phyloP scores from a whole-genome alignment of 768 basidiomycete genomes.

The Pleurotus platypus region DNA sequence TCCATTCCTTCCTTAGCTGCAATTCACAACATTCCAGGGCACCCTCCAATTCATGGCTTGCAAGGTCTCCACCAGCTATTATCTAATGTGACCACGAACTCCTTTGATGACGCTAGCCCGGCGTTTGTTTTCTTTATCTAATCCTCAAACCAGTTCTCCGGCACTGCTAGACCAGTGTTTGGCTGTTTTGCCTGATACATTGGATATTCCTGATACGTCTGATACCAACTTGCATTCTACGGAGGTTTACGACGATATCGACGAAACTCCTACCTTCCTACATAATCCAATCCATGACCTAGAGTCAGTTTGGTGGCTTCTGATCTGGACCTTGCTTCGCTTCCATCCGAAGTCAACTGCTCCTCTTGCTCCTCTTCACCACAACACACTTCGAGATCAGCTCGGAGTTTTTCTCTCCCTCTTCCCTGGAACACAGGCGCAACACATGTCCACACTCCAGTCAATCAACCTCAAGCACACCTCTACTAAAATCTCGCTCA shows the following conservation, averaged over 20 bases:
- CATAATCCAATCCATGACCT: conserved; percentile 1
- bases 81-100: neutral
- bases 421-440: neutral
- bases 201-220: no score
- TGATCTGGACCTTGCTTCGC: neutral
- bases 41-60: neutral
- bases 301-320: conserved; percentile 2
- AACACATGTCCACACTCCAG: neutral
- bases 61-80: neutral
- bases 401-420: neutral
- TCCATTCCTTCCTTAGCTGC: no score
- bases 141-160: no score
- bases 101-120: neutral
- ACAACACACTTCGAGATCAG: neutral
- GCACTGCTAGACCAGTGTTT: no score
- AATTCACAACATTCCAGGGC: neutral
- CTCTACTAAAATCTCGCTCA: no score
- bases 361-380: neutral
- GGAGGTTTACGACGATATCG: neutral
- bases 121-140: neutral
- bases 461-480: no score
- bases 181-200: no score
- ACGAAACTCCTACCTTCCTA: neutral
- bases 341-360: no score
- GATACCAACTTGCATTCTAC: no score